Conservation (phyloP, 2,329 filamentous ascomycete genomes). For the Helotiales sp. region DNA sequence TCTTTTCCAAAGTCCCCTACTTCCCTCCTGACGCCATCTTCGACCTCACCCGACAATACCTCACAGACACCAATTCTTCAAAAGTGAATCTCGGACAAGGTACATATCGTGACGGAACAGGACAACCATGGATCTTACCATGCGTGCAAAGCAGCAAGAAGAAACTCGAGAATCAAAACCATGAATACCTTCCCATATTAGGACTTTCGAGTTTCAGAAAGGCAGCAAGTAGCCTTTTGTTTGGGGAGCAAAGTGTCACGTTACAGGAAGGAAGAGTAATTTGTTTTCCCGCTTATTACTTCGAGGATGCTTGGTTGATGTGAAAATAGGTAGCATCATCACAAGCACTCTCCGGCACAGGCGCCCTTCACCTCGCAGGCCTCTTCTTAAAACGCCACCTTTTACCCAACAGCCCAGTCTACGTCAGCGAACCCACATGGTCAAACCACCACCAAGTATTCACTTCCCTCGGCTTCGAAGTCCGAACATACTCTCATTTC, state of each 20-base stretch:
- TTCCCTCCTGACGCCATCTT: conserved; percentile 38
- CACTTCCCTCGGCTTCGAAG: conserved; percentile 35
- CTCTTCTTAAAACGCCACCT: conserved; percentile 30
- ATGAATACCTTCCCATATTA: conserved; percentile 42
- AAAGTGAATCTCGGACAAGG: conserved; percentile 43
- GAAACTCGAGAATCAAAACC: conserved; percentile 20
- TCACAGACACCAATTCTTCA: conserved; percentile 32
- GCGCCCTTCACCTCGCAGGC: conserved; percentile 40
- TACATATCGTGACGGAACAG: conserved; percentile 41
- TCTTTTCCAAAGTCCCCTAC: background rate
- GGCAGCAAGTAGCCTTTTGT: conserved; percentile 37
- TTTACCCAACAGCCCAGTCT: conserved; percentile 33
- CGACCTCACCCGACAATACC: conserved; percentile 37
- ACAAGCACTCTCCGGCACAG: conserved; percentile 44
- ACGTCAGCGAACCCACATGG: conserved; percentile 44
- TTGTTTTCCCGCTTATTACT: conserved; percentile 8
- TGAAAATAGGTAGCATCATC: conserved; percentile 35
- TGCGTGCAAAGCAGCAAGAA: conserved; percentile 35
- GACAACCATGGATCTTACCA: conserved; percentile 41
- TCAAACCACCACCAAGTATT: conserved; percentile 43
- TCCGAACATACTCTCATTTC: conserved; percentile 40
- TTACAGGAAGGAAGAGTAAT: conserved; percentile 36
- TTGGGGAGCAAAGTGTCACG: conserved; percentile 28
- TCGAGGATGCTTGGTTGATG: background rate
- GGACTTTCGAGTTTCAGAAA: conserved; percentile 37